Conservation (phyloP, 768 basidiomycete species). For the Lactarius indigo region DNA sequence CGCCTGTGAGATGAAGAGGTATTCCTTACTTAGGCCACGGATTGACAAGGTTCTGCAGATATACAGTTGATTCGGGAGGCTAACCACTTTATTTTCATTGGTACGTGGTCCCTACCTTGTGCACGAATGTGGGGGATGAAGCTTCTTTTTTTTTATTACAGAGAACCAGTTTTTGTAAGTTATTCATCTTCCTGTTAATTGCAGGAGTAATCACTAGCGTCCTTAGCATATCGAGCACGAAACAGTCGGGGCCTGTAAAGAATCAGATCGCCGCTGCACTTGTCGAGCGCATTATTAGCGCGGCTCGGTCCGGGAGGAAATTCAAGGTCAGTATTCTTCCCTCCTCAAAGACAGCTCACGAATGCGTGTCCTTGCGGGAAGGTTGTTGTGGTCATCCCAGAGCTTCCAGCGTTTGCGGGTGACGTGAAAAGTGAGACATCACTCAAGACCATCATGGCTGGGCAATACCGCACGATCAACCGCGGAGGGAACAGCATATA, state of each 20-base stretch:
- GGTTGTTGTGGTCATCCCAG: slow-evolving; percentile 87
- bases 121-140: neutral
- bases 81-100: slow-evolving; percentile 90
- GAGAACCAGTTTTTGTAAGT: slow-evolving; percentile 88
- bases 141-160: slow-evolving; percentile 25
- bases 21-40: slow-evolving; percentile 1
- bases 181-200: slow-evolving; percentile 8
- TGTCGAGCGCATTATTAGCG: slow-evolving; percentile 80
- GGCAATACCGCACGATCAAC: slow-evolving; percentile 85
- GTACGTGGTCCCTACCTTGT: slow-evolving; percentile 39
- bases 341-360: neutral
- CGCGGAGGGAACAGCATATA: slow-evolving; percentile 86
- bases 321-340: slow-evolving; percentile 57
- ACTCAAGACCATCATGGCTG: slow-evolving; percentile 83
- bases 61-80: slow-evolving; percentile 78
- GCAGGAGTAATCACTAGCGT: neutral
- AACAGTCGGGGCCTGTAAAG: slow-evolving; percentile 58
- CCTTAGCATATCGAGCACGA: slow-evolving; percentile 67
- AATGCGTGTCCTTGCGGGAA: slow-evolving; percentile 30
- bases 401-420: slow-evolving; percentile 87
- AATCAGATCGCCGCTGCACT: slow-evolving; percentile 85
- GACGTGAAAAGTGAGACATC: slow-evolving; percentile 64
- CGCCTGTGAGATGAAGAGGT: slow-evolving; percentile 59
- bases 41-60: slow-evolving; percentile 41
- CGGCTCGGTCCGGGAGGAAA: slow-evolving; percentile 61